These are phyloP conservation scores for Alternaria brassicae DNA, from an alignment of 2,329 filamentous ascomycete species.

Conservation along the genomic window DNA sequence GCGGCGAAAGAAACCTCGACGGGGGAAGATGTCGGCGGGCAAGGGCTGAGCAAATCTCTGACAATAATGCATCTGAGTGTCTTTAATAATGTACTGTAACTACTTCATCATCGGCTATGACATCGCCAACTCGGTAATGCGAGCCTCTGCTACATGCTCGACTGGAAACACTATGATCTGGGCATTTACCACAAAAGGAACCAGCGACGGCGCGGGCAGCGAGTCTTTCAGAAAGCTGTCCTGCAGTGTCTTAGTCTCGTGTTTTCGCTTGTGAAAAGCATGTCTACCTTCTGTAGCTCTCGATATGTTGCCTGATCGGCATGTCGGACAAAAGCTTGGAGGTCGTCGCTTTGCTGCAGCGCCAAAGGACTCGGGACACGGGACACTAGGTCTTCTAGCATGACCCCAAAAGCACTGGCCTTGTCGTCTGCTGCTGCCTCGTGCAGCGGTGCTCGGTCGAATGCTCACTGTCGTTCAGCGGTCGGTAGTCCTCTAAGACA, in stretches of 20 bases:
- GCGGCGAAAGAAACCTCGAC: slow-evolving; percentile 9
- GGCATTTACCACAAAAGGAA: slow-evolving; percentile 17
- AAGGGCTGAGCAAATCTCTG: slow-evolving; percentile 1
- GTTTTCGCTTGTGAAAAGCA: not conserved
- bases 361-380: not conserved
- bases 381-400: slow-evolving; percentile 9
- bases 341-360: slow-evolving; percentile 5
- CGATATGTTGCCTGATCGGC: slow-evolving; percentile 8
- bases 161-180: slow-evolving; percentile 14
- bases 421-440: not conserved
- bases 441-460: not conserved
- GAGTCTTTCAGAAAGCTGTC: slow-evolving; percentile 7
- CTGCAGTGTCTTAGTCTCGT: slow-evolving; percentile 7
- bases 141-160: slow-evolving; percentile 3
- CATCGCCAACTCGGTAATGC: slow-evolving; percentile 10
- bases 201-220: slow-evolving; percentile 1
- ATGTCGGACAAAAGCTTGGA: slow-evolving; percentile 8
- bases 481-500: not conserved
- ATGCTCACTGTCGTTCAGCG: slow-evolving; percentile 11
- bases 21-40: not conserved
- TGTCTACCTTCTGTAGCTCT: slow-evolving; percentile 15
- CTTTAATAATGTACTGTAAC: slow-evolving; percentile 1
- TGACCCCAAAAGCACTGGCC: not conserved
- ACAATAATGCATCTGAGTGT: not conserved
- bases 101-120: not conserved